A percentile compares a stretch with the other conserved stretches of the same genome.
Conservation (phyloP, 331 rosid species). For the Phaseolus coccineus region DNA sequence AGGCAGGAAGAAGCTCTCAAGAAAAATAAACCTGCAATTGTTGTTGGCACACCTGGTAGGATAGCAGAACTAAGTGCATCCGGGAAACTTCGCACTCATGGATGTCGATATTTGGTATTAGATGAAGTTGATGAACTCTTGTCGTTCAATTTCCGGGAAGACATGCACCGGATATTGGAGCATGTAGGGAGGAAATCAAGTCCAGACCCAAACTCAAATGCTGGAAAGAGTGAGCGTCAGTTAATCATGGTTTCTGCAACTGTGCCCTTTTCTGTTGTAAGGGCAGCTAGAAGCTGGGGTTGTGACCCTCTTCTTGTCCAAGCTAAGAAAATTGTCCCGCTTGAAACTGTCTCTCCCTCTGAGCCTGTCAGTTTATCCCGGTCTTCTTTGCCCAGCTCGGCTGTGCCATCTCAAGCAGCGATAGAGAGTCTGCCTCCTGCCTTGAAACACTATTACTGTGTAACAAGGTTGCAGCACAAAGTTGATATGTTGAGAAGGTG, state of each 20-base stretch:
- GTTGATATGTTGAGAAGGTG: slow-evolving; percentile 85
- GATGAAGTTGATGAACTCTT: slow-evolving; percentile 95
- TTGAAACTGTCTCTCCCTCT: slow-evolving; percentile 63
- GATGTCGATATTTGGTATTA: slow-evolving; percentile 78
- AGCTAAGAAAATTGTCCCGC: slow-evolving; percentile 71
- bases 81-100: slow-evolving; percentile 91
- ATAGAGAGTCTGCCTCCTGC: slow-evolving; percentile 85
- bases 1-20: slow-evolving; percentile 95
- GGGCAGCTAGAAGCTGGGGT: slow-evolving; percentile 97
- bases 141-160: slow-evolving; percentile 88
- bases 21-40: slow-evolving; percentile 89
- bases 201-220: slow-evolving; percentile 54
- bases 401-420: slow-evolving; percentile 56
- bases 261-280: slow-evolving; percentile 86
- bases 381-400: slow-evolving; percentile 39
- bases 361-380: slow-evolving; percentile 59
- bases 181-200: slow-evolving; percentile 89
- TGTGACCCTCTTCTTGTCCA: slow-evolving; percentile 80
- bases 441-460: slow-evolving; percentile 79
- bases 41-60: slow-evolving; percentile 96
- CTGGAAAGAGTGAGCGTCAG: slow-evolving; percentile 66
- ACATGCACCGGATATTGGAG: slow-evolving; percentile 92
- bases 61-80: slow-evolving; percentile 91
- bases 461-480: slow-evolving; percentile 85
- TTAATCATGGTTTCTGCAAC: slow-evolving; percentile 93